Evolutionary conservation across 192 early-diverging fungal genomes (phyloP), one percentile per base, ranked within the genome.

Genomic region (Backusella sp.): DNA sequence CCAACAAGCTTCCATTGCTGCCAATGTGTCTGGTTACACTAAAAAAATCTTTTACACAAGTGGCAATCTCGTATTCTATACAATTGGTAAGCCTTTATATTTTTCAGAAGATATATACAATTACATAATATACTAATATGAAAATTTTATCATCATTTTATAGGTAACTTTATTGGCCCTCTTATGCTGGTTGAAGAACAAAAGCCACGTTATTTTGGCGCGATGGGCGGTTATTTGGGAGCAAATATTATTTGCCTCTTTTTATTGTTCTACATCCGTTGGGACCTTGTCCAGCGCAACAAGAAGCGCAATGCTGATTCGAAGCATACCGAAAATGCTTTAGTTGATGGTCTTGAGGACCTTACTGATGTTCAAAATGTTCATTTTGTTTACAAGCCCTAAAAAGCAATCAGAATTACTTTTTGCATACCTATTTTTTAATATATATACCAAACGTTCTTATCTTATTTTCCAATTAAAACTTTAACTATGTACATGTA

Each of bases 11-110:
- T 12, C 68, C 7, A 49, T 76, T 6, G 0, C 73, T 23, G 52
- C 35, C 12, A 80, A 80, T 23, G 77, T 78, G 5, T 78, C 77
- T 49, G 77, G 77, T 23, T 78, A 73, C 32, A 68, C 77, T 4
- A 78, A 78, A 53, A 78, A 76, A 49, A 69, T 76, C 19, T 76
- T 69, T 49, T 77, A 77, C 39, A 77, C 70, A 17, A 69, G 53
- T 4, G 0, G 23, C 1, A 65, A 56, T 11, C 70, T 77, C 35
- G 30, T 77, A 4, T 53, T 34, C 26, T 77, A 77, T 41, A 70
- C 67, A 5, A n/a, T 67, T 52, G 76, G 76, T 30, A 77, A 35
- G 44, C 68, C 15, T 68, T 71, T 28, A 65, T 11, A 23, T 21
- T 49, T 49, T 69, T 68, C n/a, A n/a, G n/a, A n/a, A 19, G 0